These are phyloP conservation scores for Mimosa bimucronata DNA, from an alignment of 306 rosid species.

Conservation along the genomic window DNA sequence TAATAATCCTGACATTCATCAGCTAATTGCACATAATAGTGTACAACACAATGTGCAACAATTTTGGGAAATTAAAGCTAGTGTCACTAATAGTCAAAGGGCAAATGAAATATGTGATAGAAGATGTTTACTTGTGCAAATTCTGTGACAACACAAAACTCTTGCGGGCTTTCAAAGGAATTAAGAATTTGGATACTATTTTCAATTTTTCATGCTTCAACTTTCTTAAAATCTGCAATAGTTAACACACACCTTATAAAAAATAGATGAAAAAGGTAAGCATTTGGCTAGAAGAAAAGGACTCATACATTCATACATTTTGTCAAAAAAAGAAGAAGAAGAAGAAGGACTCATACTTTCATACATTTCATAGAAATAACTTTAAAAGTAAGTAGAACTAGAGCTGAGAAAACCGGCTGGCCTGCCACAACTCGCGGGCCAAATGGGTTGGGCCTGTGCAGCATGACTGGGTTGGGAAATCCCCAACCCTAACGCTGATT, in stretches of 20 bases:
- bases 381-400: background rate
- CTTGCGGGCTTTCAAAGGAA: constrained; percentile 95
- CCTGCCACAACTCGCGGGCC: too few species aligned
- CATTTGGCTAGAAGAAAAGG: background rate
- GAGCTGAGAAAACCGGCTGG: too few species aligned
- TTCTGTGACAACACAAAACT: constrained; percentile 96
- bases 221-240: constrained; percentile 85
- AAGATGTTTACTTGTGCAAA: constrained; percentile 79
- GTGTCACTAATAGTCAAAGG: constrained; percentile 1
- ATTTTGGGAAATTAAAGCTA: constrained; percentile 26
- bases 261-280: constrained; percentile 8
- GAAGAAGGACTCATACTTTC: too few species aligned
- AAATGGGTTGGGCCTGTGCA: too few species aligned
- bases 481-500: too few species aligned
- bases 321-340: too few species aligned
- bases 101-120: constrained; percentile 29
- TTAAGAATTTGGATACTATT: constrained; percentile 95
- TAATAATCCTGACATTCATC: constrained; percentile 14
- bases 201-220: constrained; percentile 94
- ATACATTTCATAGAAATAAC: background rate
- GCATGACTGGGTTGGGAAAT: too few species aligned
- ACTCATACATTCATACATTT: too few species aligned
- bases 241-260: constrained; percentile 26
- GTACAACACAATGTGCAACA: constrained; percentile 5
- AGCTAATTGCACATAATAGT: constrained; percentile 5